Evolutionary conservation across 345 rosid species (phyloP).

Genomic region (Excoecaria agallocha): DNA sequence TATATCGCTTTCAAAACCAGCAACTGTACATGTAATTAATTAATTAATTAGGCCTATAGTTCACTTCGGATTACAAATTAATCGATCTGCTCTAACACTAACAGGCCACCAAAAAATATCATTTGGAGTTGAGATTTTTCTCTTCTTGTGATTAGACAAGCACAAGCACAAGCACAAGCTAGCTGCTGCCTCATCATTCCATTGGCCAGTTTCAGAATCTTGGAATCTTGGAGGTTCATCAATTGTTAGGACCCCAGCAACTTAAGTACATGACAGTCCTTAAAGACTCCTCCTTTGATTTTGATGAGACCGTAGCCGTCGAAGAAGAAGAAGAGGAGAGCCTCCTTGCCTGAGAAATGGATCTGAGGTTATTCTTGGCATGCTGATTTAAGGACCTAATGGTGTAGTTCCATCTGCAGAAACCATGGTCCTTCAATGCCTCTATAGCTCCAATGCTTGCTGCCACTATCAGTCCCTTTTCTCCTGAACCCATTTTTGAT

Average conservation of each 20-base stretch:
- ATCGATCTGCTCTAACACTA: too few species aligned
- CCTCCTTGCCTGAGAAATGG: constrained; percentile 32
- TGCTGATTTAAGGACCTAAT: constrained; percentile 34
- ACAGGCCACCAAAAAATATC: too few species aligned
- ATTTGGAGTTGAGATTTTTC: too few species aligned
- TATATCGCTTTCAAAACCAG: too few species aligned
- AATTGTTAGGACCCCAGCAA: constrained; percentile 39
- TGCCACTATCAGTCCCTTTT: constrained; percentile 3
- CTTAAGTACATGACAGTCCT: constrained; percentile 46
- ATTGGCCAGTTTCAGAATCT: too few species aligned
- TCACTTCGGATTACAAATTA: too few species aligned
- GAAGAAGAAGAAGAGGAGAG: constrained; percentile 23
- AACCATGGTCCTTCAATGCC: constrained; percentile 12
- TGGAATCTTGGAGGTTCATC: too few species aligned
- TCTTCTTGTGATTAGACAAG: too few species aligned
- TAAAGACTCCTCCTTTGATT: constrained; percentile 34
- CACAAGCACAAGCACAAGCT: too few species aligned
- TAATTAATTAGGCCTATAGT: too few species aligned
- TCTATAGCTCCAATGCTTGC: constrained; percentile 15
- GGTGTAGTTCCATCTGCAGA: constrained; percentile 22
- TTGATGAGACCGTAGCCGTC: not conserved
- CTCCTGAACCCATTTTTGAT: constrained; percentile 1
- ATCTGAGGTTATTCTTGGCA: constrained; percentile 25
- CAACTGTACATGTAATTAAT: too few species aligned
- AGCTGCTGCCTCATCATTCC: too few species aligned